A percentile compares a stretch with the other conserved stretches of the same genome.
Evolutionary conservation across 306 rosid species (phyloP).

Genomic region (Cucumis melo): DNA sequence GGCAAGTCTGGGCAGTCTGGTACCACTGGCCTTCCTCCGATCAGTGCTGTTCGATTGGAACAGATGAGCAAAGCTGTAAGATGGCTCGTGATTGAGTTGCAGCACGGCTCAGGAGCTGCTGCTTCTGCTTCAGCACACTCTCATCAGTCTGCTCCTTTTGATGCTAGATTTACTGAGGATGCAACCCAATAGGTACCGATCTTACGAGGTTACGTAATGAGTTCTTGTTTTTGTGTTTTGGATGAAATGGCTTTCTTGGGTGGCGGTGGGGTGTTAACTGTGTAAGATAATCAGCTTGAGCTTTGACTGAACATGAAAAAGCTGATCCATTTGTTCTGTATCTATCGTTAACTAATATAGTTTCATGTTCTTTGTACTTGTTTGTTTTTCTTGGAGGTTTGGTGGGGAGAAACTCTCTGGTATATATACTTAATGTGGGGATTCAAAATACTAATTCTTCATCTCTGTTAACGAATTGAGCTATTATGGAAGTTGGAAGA

Average conservation of each 20-base stretch:
- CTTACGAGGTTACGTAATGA: neutral
- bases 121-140: slow-evolving; percentile 35
- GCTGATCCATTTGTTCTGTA: neutral
- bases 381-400: neutral
- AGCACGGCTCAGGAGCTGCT: slow-evolving; percentile 52
- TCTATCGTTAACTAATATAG: neutral
- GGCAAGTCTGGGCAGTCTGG: slow-evolving; percentile 42
- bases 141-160: slow-evolving; percentile 57
- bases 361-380: neutral
- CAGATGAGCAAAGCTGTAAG: slow-evolving; percentile 80
- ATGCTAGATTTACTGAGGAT: slow-evolving; percentile 64
- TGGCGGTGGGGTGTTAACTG: neutral
- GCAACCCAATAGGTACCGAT: slow-evolving; percentile 39
- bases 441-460: too few relatives aligned
- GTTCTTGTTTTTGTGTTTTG: neutral
- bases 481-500: too few relatives aligned
- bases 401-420: neutral
- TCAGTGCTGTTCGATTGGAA: slow-evolving; percentile 63
- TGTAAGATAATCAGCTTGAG: neutral
- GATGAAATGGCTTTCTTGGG: neutral
- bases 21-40: slow-evolving; percentile 47
- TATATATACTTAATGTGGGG: neutral
- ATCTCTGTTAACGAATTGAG: too few relatives aligned
- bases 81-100: slow-evolving; percentile 66
- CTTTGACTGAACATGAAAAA: neutral